These are phyloP conservation scores for Sordariomycetes sp. DNA, from an alignment of 2,329 filamentous ascomycete species.

Conservation along the genomic window DNA sequence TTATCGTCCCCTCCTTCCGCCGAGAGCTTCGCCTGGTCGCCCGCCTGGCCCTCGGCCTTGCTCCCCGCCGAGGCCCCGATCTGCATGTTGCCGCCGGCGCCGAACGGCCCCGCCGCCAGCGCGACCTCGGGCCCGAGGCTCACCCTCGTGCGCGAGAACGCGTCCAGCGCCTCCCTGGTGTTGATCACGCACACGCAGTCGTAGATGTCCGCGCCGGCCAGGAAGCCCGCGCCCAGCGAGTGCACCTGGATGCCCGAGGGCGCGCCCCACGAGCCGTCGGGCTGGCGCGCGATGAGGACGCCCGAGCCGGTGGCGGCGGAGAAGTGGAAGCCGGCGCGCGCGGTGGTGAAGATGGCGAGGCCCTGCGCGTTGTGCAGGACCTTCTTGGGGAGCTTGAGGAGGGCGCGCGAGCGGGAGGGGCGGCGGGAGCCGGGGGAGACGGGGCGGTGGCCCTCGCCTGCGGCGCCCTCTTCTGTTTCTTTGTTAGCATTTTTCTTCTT, in stretches of 20 bases:
- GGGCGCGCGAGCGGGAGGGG: constrained; percentile 16
- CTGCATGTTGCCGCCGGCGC: constrained; percentile 65
- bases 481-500: neutral
- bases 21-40: neutral
- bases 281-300: constrained; percentile 49
- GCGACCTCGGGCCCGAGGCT: constrained; percentile 72
- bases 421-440: neutral
- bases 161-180: constrained; percentile 60
- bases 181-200: constrained; percentile 86
- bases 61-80: constrained; percentile 22
- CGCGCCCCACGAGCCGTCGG: constrained; percentile 64
- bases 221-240: constrained; percentile 68
- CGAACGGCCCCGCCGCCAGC: constrained; percentile 58
- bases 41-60: constrained; percentile 26
- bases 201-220: constrained; percentile 78
- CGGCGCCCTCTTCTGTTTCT: constrained; percentile 7
- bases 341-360: constrained; percentile 62
- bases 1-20: neutral
- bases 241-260: constrained; percentile 76
- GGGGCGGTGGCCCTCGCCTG: constrained; percentile 16
- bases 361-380: constrained; percentile 57
- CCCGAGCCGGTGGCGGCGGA: constrained; percentile 59
- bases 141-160: constrained; percentile 65
- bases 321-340: constrained; percentile 55
- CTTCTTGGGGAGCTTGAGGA: constrained; percentile 43